Conservation (phyloP, 2,329 filamentous ascomycete genomes). For the Acrocalymma vagum region DNA sequence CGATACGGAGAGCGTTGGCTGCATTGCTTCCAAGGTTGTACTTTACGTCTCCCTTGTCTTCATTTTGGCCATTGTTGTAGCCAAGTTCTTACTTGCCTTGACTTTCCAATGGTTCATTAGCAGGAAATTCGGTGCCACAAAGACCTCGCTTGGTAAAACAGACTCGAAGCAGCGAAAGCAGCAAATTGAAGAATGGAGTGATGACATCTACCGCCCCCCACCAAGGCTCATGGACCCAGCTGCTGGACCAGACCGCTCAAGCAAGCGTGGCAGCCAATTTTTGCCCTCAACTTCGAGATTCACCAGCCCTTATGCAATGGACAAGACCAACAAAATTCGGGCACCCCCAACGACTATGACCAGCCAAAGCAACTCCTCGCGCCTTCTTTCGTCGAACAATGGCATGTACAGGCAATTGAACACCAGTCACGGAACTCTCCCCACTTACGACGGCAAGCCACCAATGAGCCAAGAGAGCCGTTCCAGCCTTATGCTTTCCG, state of each 20-base stretch:
- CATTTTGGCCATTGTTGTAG: constrained; percentile 86
- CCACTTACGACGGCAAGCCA: constrained; percentile 50
- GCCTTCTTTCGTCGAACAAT: constrained; percentile 71
- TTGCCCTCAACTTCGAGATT: constrained; percentile 94
- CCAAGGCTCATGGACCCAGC: constrained; percentile 80
- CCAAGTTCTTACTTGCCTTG: constrained; percentile 88
- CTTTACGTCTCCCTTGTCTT: constrained; percentile 92
- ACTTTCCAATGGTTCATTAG: constrained; percentile 97
- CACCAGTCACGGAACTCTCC: constrained; percentile 65
- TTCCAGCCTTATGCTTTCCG: constrained; percentile 54
- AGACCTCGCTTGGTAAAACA: constrained; percentile 78
- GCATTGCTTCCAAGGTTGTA: constrained; percentile 96
- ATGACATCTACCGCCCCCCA: constrained; percentile 95
- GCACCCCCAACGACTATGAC: constrained; percentile 90
- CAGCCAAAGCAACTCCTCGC: constrained; percentile 80
- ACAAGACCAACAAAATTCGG: constrained; percentile 63
- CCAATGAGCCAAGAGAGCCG: constrained; percentile 45
- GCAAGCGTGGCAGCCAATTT: constrained; percentile 84
- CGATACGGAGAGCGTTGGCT: constrained; percentile 95
- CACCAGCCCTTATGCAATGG: constrained; percentile 85
- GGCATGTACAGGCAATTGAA: constrained; percentile 74
- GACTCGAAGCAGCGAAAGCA: constrained; percentile 85
- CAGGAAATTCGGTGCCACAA: constrained; percentile 82
- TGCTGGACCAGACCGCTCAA: constrained; percentile 71
- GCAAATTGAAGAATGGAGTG: constrained; percentile 97